phyloP scores from a whole-genome alignment of 2,329 filamentous ascomycete species.

The Lachnellula willkommii region DNA sequence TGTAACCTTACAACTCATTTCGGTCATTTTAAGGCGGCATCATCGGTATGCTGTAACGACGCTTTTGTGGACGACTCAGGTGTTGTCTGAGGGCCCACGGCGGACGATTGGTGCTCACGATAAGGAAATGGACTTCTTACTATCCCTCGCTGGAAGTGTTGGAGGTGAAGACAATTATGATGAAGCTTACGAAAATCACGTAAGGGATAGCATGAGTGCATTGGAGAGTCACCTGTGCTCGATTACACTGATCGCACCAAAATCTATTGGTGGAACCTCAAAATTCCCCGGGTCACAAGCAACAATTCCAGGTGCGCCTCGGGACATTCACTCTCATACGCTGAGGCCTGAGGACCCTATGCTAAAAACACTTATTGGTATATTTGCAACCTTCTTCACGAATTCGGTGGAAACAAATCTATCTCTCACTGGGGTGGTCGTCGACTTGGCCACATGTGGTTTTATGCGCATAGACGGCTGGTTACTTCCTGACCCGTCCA shows the following conservation, averaged over 20 bases:
- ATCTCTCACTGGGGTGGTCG: constrained; percentile 74
- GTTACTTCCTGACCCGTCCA: constrained; percentile 69
- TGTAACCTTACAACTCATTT: constrained; percentile 81
- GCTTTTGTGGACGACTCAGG: constrained; percentile 61
- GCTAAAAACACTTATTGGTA: constrained; percentile 60
- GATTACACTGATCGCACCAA: constrained; percentile 59
- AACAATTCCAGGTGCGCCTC: constrained; percentile 55
- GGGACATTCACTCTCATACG: constrained; percentile 56
- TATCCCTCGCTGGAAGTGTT: constrained; percentile 61
- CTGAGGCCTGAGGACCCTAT: constrained; percentile 58
- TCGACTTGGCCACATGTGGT: constrained; percentile 78
- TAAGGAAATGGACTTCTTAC: constrained; percentile 67
- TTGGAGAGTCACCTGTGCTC: constrained; percentile 72
- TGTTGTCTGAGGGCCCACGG: constrained; percentile 47
- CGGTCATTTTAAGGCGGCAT: constrained; percentile 79
- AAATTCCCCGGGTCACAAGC: constrained; percentile 51
- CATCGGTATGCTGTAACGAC: constrained; percentile 79
- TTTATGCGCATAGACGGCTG: constrained; percentile 86
- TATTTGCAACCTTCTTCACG: constrained; percentile 75
- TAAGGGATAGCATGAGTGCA: constrained; percentile 64
- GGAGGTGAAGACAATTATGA: constrained; percentile 67
- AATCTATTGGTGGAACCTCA: constrained; percentile 50
- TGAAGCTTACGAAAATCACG: constrained; percentile 63
- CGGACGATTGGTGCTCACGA: constrained; percentile 71
- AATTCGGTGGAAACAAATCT: constrained; percentile 92